These are phyloP conservation scores for Podaxis sp. DNA, from an alignment of 768 basidiomycete genomes.

Conservation along the genomic window DNA sequence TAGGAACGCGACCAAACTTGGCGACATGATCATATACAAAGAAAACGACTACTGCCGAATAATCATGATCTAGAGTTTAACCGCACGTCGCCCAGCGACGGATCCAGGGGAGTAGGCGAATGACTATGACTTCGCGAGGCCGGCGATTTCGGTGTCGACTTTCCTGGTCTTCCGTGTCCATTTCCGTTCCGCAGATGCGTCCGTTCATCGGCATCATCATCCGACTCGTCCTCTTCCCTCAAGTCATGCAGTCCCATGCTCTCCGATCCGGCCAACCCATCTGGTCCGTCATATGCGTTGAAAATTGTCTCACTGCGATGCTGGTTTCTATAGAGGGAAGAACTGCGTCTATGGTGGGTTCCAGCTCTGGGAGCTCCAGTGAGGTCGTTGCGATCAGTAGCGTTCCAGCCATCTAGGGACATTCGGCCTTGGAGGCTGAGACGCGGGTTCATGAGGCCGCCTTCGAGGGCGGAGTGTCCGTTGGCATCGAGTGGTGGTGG, in stretches of 20 bases:
- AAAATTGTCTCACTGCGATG: constrained; percentile 57
- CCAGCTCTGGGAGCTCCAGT: constrained; percentile 19
- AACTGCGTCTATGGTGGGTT: constrained; percentile 59
- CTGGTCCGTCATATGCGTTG: constrained; percentile 69
- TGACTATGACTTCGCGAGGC: constrained; percentile 48
- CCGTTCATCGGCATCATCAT: constrained; percentile 48
- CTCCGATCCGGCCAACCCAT: constrained; percentile 23
- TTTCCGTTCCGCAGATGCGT: constrained; percentile 34
- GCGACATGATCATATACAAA: constrained; percentile 2
- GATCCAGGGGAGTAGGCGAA: constrained; percentile 42
- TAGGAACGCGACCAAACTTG: neutral
- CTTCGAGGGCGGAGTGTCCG: constrained; percentile 57
- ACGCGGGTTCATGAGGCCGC: constrained; percentile 73
- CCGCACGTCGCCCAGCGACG: constrained; percentile 40
- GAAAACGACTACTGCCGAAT: constrained; percentile 1
- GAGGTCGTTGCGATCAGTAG: constrained; percentile 12
- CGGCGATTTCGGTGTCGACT: constrained; percentile 21
- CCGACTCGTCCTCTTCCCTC: constrained; percentile 63
- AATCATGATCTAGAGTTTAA: constrained; percentile 25
- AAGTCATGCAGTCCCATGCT: constrained; percentile 59
- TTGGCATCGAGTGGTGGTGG: constrained; percentile 37
- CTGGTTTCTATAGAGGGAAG: constrained; percentile 66
- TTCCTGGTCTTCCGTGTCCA: constrained; percentile 14
- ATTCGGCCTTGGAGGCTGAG: constrained; percentile 79
- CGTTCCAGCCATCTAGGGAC: constrained; percentile 78